These are phyloP conservation scores for Intubia oerlemansii DNA, from an alignment of 2,329 filamentous ascomycete genomes.

Conservation along the genomic window DNA sequence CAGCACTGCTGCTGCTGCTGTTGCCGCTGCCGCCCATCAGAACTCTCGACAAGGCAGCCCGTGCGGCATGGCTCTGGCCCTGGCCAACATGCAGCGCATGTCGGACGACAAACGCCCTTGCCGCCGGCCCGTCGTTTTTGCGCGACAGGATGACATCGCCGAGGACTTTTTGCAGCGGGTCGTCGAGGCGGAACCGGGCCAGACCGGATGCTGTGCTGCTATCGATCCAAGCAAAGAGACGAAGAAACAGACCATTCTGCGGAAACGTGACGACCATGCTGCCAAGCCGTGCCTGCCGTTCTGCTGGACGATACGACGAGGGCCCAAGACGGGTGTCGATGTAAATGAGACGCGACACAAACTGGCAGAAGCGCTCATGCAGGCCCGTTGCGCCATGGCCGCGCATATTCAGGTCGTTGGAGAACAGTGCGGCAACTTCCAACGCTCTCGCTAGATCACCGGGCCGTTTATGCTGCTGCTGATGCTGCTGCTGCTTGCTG, in stretches of 20 bases:
- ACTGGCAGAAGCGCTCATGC: conserved; percentile 49
- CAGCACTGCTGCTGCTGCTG: conserved; percentile 8
- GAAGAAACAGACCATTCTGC: conserved; percentile 53
- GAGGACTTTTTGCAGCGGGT: conserved; percentile 51
- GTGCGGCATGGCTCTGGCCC: conserved; percentile 27
- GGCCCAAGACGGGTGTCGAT: conserved; percentile 32
- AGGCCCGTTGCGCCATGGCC: conserved; percentile 13
- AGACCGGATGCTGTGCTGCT: conserved; percentile 13
- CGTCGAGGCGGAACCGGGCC: conserved; percentile 39
- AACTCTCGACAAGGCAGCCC: too few species aligned
- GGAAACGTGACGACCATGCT: conserved; percentile 45
- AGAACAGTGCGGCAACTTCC: conserved; percentile 18
- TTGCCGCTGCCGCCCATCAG: too few species aligned
- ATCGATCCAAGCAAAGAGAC: conserved; percentile 54
- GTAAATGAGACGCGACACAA: conserved; percentile 37
- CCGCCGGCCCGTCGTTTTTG: conserved; percentile 19
- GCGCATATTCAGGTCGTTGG: conserved; percentile 19
- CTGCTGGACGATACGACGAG: conserved; percentile 40
- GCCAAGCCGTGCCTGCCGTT: conserved; percentile 39
- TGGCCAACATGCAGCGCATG: conserved; percentile 24
- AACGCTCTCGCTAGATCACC: conserved; percentile 31
- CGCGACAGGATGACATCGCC: conserved; percentile 24
- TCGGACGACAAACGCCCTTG: conserved; percentile 27
- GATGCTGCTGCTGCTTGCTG: too few species aligned
- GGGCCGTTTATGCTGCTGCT: too few species aligned